A percentile compares a stretch with the other conserved stretches of the same genome.
Conservation (phyloP, 2,329 filamentous ascomycete species). For the Ophiostoma piceae region DNA sequence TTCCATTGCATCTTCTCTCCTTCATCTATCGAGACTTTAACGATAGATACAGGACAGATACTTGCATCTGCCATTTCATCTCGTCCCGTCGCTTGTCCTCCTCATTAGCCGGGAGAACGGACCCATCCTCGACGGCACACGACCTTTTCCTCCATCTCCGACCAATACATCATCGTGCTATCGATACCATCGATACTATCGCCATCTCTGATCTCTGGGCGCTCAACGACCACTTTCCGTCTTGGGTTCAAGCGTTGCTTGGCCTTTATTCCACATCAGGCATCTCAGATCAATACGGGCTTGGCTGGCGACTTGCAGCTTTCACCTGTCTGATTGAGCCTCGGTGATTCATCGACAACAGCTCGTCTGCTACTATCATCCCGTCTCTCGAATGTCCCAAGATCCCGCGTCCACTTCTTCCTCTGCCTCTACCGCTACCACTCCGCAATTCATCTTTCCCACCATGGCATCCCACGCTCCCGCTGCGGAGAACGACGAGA, state of each 20-base stretch:
- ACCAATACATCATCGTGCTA: background rate
- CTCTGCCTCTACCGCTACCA: background rate
- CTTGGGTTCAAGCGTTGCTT: constrained; percentile 6
- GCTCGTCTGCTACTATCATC: constrained; percentile 1
- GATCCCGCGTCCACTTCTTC: background rate
- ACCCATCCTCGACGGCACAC: background rate
- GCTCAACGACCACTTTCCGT: background rate
- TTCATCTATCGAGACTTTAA: background rate
- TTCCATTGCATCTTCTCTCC: background rate
- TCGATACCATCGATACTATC: background rate
- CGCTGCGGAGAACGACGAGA: constrained; percentile 14
- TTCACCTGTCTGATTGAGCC: background rate
- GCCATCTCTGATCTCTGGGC: background rate
- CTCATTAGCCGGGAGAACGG: constrained; percentile 1
- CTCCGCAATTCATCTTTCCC: constrained; percentile 9
- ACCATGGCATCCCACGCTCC: background rate
- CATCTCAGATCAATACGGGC: background rate
- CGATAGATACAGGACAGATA: background rate
- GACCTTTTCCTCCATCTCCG: constrained; percentile 3
- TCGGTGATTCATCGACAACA: background rate
- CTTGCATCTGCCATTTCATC: background rate
- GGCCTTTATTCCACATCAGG: constrained; percentile 3
- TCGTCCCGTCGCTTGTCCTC: background rate
- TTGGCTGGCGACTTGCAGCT: constrained; percentile 10
- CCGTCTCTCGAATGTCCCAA: constrained; percentile 9